A percentile compares a stretch with the other conserved stretches of the same genome.
Evolutionary conservation across 495 filamentous ascomycete species (phyloP).

Genomic region (Neurospora pannonica): DNA sequence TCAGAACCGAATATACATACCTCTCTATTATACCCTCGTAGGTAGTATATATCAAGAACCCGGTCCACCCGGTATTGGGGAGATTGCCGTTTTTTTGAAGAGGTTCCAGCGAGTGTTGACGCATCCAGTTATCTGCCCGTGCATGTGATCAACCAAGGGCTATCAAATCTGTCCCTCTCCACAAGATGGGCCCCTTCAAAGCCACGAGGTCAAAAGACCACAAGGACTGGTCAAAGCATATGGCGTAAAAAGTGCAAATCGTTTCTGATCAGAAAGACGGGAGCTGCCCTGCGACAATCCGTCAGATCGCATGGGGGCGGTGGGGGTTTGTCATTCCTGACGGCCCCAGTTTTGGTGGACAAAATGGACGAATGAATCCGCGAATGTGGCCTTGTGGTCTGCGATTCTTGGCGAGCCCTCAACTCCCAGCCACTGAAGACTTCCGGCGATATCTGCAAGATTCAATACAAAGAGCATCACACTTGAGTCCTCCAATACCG

Average conservation of each 20-base stretch:
- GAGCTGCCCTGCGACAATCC: not conserved
- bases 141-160: not conserved
- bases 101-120: not conserved
- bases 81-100: not conserved
- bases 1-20: not conserved
- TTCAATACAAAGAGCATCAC: not conserved
- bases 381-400: not conserved
- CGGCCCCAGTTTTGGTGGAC: not conserved
- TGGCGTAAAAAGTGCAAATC: not conserved
- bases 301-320: not conserved
- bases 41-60: not conserved
- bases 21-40: not conserved
- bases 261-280: not conserved
- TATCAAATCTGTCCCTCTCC: not conserved
- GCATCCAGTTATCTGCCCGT: not conserved
- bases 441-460: not conserved
- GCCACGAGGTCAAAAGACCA: not conserved
- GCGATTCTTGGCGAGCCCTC: not conserved
- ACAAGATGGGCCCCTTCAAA: not conserved
- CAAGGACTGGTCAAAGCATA: not conserved
- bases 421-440: not conserved
- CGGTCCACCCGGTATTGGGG: not conserved
- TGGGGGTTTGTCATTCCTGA: not conserved
- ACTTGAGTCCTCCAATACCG: not conserved
- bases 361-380: not conserved